Conservation (phyloP, 371 early-diverging fungal genomes). For the Coemansia sp. region DNA sequence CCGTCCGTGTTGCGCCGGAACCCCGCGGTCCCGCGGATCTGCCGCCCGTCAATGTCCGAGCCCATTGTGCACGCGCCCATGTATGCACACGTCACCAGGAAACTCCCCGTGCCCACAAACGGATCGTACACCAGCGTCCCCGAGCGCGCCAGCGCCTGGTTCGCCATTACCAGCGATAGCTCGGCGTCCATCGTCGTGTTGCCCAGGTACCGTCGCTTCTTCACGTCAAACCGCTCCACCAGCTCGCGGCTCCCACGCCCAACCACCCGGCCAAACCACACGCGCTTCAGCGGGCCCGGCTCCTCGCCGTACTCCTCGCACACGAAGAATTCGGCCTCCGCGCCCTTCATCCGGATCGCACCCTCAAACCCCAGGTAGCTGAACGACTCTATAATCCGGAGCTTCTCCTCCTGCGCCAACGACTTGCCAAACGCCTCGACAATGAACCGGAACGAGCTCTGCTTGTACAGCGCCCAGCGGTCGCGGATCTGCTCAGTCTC, state of each 20-base stretch:
- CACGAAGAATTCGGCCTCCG: constrained; percentile 73
- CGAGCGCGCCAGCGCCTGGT: constrained; percentile 78
- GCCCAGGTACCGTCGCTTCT: constrained; percentile 91
- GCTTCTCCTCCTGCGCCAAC: constrained; percentile 65
- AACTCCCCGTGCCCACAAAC: constrained; percentile 97
- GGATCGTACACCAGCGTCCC: constrained; percentile 92
- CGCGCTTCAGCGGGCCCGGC: constrained; percentile 49
- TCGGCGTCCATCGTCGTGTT: constrained; percentile 98
- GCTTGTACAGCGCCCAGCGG: constrained; percentile 62
- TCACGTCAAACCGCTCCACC: constrained; percentile 80
- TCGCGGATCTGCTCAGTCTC: constrained; percentile 60
- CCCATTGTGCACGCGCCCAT: constrained; percentile 93
- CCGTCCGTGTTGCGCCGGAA: constrained; percentile 35
- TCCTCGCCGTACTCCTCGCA: constrained; percentile 73
- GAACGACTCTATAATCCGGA: constrained; percentile 77
- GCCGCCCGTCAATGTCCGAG: constrained; percentile 96
- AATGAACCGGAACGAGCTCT: constrained; percentile 76
- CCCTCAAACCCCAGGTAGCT: constrained; percentile 76
- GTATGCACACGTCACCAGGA: constrained; percentile 87
- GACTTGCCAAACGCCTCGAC: constrained; percentile 78
- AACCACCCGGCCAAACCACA: constrained; percentile 75
- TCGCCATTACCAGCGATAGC: constrained; percentile 94
- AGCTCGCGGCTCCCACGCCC: constrained; percentile 60
- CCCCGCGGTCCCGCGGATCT: constrained; percentile 88
- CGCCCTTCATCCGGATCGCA: constrained; percentile 79